Evolutionary conservation across 345 rosid species (phyloP).

Genomic region (Balakata baccata): DNA sequence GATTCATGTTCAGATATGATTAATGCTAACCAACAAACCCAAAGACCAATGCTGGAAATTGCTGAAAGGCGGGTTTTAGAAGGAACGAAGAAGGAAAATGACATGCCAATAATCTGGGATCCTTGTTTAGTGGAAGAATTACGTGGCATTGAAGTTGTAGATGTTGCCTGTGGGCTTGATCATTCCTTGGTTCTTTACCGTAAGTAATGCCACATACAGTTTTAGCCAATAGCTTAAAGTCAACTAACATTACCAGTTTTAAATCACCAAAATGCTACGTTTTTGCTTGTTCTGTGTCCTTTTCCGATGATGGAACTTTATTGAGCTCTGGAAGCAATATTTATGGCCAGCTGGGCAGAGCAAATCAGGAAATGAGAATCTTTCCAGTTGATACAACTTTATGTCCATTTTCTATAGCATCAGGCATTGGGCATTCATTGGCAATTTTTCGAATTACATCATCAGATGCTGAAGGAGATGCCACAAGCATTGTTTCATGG

Average conservation of each 20-base stretch:
- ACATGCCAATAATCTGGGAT: slow-evolving; percentile 84
- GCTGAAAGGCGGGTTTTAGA: slow-evolving; percentile 63
- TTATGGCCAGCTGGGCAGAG: slow-evolving; percentile 82
- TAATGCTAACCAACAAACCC: slow-evolving; percentile 11
- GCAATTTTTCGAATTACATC: slow-evolving; percentile 47
- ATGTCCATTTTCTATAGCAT: slow-evolving; percentile 42
- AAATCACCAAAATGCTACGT: background rate
- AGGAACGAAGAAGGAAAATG: slow-evolving; percentile 70
- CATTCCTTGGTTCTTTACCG: slow-evolving; percentile 78
- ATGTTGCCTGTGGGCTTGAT: slow-evolving; percentile 79
- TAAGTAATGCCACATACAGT: slow-evolving; percentile 33
- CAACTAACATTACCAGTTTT: background rate
- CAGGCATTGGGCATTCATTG: slow-evolving; percentile 93
- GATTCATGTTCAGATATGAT: slow-evolving; percentile 38
- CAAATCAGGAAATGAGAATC: slow-evolving; percentile 53
- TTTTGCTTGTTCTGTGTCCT: slow-evolving; percentile 9
- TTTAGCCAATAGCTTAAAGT: background rate
- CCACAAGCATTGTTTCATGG: slow-evolving; percentile 55
- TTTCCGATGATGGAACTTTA: slow-evolving; percentile 61
- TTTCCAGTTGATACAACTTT: slow-evolving; percentile 47
- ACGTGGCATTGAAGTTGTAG: slow-evolving; percentile 42
- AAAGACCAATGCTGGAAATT: slow-evolving; percentile 36
- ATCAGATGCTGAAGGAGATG: slow-evolving; percentile 24
- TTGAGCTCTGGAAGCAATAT: slow-evolving; percentile 75
- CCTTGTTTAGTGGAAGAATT: slow-evolving; percentile 68